A percentile compares a stretch with the other conserved stretches of the same genome.
Conservation (phyloP, 2,329 filamentous ascomycete species). For the Monilinia fructicola region DNA sequence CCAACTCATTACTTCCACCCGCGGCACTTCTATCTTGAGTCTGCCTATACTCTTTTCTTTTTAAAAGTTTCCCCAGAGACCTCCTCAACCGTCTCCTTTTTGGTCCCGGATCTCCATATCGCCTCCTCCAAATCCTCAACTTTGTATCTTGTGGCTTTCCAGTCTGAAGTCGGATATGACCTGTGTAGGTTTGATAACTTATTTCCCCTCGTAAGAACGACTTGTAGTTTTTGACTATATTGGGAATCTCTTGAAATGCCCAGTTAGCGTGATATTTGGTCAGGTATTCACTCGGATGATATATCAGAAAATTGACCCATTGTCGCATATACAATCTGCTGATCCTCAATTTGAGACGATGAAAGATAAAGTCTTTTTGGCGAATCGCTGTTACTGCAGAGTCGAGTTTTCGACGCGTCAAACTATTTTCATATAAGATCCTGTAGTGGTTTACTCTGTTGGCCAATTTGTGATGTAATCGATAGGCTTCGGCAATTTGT, state of each 20-base stretch:
- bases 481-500: constrained; percentile 29
- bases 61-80: neutral
- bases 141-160: neutral
- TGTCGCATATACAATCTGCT: constrained; percentile 18
- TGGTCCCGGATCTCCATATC: neutral
- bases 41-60: neutral
- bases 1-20: constrained; percentile 7
- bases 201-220: neutral
- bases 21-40: neutral
- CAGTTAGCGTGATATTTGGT: constrained; percentile 8
- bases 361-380: constrained; percentile 11
- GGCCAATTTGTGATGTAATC: constrained; percentile 19
- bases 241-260: constrained; percentile 1
- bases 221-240: constrained; percentile 1
- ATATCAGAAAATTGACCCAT: constrained; percentile 16
- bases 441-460: constrained; percentile 1
- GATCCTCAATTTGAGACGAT: neutral
- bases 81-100: neutral
- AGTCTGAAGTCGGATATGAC: neutral
- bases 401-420: neutral
- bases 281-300: neutral
- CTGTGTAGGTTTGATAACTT: constrained; percentile 16
- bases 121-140: constrained; percentile 15
- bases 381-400: constrained; percentile 25
- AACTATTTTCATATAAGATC: constrained; percentile 9